Base-by-base conservation (phyloP, 1,284 basidiomycete genomes). In the Trichosporon sp. region DNA sequence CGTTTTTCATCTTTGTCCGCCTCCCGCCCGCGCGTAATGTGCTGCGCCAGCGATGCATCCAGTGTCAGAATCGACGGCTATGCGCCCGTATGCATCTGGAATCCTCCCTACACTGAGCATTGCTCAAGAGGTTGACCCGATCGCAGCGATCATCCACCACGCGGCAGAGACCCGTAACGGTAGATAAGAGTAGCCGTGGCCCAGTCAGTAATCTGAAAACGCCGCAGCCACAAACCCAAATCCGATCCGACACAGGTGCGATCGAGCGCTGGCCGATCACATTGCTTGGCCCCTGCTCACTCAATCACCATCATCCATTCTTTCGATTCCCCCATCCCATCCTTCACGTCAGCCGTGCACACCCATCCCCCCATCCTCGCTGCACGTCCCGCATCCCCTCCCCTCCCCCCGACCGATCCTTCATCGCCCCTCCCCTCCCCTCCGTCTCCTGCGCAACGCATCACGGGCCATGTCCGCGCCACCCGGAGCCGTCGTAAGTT, bases 241-340 rank as follows among this genome's bases (percentile, higher is more conserved):
- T 54, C 49, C 49, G 49, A 54, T 54, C 49, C 49, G 49, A 54
- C 49, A 54, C 49, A 54, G 49, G 49, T 54, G 49, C 49, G 49
- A 54, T 54, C 49, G 49, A 54, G 21, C 19, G 29, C 49, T 54
- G 27, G 49, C 49, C 49, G 49, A 54, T 54, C 49, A 54, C 49
- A 54, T 54, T 54, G 49, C 49, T 54, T 54, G 49, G 49, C 27
- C 49, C 49, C 49, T 54, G 21, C 49, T 29, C 27, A 27, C 49
- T 52, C 46, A 29, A 54, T 44, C 40, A 44, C 40, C 40, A 44
- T 21, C 19, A 21, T 21, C 19, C 46, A 25, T 31, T 54, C 49
- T 54, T 54, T 54, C 49, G 25, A 31, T 54, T 11, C 49, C 49
- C 16, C 46, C 49, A 54, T 29, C 49, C 49, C 49, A 29, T 54